phyloP scores from a whole-genome alignment of 108 stramenopile genomes.

The Skeletonema grethae region DNA sequence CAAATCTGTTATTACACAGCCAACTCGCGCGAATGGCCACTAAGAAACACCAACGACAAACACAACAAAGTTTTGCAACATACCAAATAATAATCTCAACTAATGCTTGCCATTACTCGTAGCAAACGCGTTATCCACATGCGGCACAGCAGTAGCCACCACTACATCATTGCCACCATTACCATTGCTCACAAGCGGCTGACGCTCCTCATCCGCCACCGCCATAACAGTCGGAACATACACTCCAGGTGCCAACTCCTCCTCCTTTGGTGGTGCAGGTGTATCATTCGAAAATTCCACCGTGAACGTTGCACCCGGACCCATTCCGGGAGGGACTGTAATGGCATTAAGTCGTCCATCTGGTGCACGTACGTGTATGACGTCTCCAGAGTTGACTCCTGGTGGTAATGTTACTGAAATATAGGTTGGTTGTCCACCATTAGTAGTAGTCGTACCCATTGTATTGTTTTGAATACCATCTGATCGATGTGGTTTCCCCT shows the following conservation, averaged over 20 bases:
- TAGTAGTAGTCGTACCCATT: not conserved
- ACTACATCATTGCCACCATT: slow-evolving; percentile 5
- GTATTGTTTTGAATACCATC: slow-evolving; percentile 14
- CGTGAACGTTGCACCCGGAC: slow-evolving; percentile 83
- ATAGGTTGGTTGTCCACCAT: slow-evolving; percentile 41
- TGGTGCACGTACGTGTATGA: slow-evolving; percentile 81
- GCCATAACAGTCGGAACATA: slow-evolving; percentile 47
- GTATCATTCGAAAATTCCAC: slow-evolving; percentile 74
- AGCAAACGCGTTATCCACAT: slow-evolving; percentile 10
- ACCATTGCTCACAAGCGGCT: not conserved
- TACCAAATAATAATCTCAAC: too few relatives aligned
- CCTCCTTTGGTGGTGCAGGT: slow-evolving; percentile 35
- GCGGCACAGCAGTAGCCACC: slow-evolving; percentile 21
- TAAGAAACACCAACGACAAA: not conserved
- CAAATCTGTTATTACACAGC: too few relatives aligned
- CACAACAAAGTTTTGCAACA: not conserved
- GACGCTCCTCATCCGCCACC: slow-evolving; percentile 18
- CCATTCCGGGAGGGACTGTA: slow-evolving; percentile 75
- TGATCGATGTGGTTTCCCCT: slow-evolving; percentile 59
- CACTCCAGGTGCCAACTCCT: slow-evolving; percentile 42
- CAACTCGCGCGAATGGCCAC: not conserved
- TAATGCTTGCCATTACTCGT: slow-evolving; percentile 1
- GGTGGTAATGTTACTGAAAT: slow-evolving; percentile 79
- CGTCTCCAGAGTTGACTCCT: slow-evolving; percentile 71
- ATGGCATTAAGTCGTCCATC: slow-evolving; percentile 83